phyloP scores from a whole-genome alignment of 73 alveolate genomes.

The Stentor roeselii region DNA sequence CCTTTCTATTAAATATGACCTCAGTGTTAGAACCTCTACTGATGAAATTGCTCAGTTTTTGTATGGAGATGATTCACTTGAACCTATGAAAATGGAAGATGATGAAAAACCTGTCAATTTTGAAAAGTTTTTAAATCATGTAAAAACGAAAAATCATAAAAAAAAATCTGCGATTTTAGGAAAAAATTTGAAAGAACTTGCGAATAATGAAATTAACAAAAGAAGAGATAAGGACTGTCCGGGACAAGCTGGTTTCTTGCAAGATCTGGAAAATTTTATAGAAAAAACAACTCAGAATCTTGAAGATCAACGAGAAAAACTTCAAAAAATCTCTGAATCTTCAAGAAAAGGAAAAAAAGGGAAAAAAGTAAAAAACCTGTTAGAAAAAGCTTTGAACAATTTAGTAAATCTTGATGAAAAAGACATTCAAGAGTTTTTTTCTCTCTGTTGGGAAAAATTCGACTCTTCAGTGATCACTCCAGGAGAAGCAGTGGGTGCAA shows the following conservation, averaged over 20 bases:
- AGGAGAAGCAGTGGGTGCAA: slow-evolving; percentile 99
- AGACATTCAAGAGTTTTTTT: slow-evolving; percentile 59
- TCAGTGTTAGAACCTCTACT: slow-evolving; percentile 81
- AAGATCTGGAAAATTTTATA: slow-evolving; percentile 23
- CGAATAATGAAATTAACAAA: background rate
- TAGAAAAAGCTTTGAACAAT: slow-evolving; percentile 18
- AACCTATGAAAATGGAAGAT: slow-evolving; percentile 91
- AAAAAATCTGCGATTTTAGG: background rate
- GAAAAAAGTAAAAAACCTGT: slow-evolving; percentile 12
- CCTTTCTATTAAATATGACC: slow-evolving; percentile 83
- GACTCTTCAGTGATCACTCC: slow-evolving; percentile 73
- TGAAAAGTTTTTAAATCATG: background rate
- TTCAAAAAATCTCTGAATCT: background rate
- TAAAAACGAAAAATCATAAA: background rate
- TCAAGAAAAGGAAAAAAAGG: background rate
- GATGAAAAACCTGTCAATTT: slow-evolving; percentile 34
- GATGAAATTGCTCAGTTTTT: slow-evolving; percentile 87
- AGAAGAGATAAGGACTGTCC: background rate
- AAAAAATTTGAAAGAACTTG: background rate
- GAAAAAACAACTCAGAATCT: slow-evolving; percentile 11
- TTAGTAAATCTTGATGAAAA: slow-evolving; percentile 22
- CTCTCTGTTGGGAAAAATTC: slow-evolving; percentile 61
- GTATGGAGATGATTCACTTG: slow-evolving; percentile 96
- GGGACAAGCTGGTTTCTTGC: background rate
- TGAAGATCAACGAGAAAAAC: slow-evolving; percentile 20